phyloP scores from a whole-genome alignment of 2,329 filamentous ascomycete genomes.

The Aspergillus bombycis region DNA sequence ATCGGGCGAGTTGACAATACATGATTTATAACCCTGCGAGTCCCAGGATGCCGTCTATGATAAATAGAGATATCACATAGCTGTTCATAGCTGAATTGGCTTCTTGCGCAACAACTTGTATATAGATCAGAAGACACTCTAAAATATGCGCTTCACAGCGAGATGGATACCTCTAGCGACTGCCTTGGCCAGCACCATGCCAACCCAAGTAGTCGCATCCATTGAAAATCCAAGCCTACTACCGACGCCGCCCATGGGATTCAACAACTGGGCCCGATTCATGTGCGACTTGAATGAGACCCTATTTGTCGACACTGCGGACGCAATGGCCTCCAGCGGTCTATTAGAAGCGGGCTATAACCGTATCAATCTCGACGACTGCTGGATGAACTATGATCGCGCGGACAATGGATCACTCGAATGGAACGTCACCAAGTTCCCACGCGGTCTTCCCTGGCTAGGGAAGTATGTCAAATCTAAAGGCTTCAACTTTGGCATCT shows the following conservation, averaged over 20 bases:
- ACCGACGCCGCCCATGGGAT: conserved; percentile 54
- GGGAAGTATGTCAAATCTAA: conserved; percentile 40
- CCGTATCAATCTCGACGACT: conserved; percentile 52
- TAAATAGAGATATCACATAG: not conserved
- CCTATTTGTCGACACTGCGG: conserved; percentile 52
- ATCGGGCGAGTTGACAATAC: not conserved
- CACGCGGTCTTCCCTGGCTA: conserved; percentile 49
- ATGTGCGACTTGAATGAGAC: conserved; percentile 53
- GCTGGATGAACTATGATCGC: conserved; percentile 46
- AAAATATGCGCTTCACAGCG: not conserved
- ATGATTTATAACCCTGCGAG: not conserved
- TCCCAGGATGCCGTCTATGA: accelerated
- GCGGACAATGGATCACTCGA: conserved; percentile 42
- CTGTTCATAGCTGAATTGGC: not conserved
- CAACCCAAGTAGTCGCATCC: conserved; percentile 18
- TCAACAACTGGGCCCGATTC: conserved; percentile 57
- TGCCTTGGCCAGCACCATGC: not conserved
- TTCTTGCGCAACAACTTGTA: accelerated
- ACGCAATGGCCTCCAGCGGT: conserved; percentile 48
- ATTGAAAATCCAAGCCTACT: conserved; percentile 29
- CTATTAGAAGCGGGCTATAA: conserved; percentile 44
- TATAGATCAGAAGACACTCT: not conserved
- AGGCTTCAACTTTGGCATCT: conserved; percentile 52
- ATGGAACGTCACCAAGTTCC: conserved; percentile 48
- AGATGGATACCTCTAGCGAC: not conserved